phyloP scores from a whole-genome alignment of 495 filamentous ascomycete genomes.

The Pseudoneurospora amorphoporcata region DNA sequence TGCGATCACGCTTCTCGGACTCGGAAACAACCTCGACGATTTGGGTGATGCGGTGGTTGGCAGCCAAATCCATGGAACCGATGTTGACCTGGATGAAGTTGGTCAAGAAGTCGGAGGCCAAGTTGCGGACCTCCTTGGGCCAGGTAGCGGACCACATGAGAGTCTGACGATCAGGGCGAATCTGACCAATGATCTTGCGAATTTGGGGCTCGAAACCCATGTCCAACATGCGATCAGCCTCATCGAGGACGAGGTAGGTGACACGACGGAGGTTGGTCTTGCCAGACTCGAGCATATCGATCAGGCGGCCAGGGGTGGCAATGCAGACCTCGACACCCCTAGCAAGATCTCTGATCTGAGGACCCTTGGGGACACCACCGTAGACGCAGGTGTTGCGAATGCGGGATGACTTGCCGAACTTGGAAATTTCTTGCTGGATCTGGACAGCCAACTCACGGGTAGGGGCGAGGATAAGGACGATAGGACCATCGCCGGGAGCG shows the following conservation, averaged over 20 bases:
- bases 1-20: slow-evolving; percentile 93
- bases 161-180: slow-evolving; percentile 95
- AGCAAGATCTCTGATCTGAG: slow-evolving; percentile 87
- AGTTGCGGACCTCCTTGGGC: slow-evolving; percentile 96
- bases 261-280: slow-evolving; percentile 98
- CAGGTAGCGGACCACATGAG: slow-evolving; percentile 99
- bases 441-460: slow-evolving; percentile 97
- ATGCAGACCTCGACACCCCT: slow-evolving; percentile 85
- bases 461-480: slow-evolving; percentile 88
- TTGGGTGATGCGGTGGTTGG: slow-evolving; percentile 97
- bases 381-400: slow-evolving; percentile 99
- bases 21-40: slow-evolving; percentile 92
- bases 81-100: slow-evolving; percentile 99
- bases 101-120: slow-evolving; percentile 89
- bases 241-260: slow-evolving; percentile 84
- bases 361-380: slow-evolving; percentile 94
- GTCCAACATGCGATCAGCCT: slow-evolving; percentile 84
- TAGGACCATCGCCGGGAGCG: slow-evolving; percentile 92
- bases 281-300: slow-evolving; percentile 95
- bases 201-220: slow-evolving; percentile 89
- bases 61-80: slow-evolving; percentile 90
- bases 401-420: slow-evolving; percentile 95
- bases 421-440: slow-evolving; percentile 89
- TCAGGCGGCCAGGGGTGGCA: slow-evolving; percentile 92
- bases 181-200: slow-evolving; percentile 93